Conservation (phyloP, 2,329 filamentous ascomycete species). For the Xylariaceae sp. region DNA sequence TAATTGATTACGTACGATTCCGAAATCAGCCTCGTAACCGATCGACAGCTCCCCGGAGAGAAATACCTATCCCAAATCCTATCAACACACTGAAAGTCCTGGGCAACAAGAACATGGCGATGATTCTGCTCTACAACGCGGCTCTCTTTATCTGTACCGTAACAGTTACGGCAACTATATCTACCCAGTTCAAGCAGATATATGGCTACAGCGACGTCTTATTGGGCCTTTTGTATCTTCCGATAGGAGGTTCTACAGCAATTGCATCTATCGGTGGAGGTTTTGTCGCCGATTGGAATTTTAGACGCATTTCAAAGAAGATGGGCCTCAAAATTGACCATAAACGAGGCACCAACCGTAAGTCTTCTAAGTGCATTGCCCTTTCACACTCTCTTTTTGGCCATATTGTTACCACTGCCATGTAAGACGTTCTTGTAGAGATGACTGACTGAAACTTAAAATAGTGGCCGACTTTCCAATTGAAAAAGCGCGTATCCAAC, state of each 20-base stretch:
- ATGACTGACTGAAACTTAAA: conserved; percentile 1
- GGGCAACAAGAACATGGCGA: conserved; percentile 47
- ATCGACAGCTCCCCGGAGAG: conserved; percentile 33
- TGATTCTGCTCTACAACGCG: conserved; percentile 50
- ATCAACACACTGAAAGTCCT: conserved; percentile 51
- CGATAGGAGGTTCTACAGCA: conserved; percentile 49
- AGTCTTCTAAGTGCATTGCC: conserved; percentile 2
- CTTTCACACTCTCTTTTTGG: neutral
- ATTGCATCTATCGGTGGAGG: conserved; percentile 52
- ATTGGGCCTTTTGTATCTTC: conserved; percentile 52
- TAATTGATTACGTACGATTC: conserved; percentile 46
- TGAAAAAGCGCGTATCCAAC: conserved; percentile 51
- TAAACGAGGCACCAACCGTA: conserved; percentile 49
- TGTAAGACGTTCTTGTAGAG: neutral
- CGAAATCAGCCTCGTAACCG: conserved; percentile 33
- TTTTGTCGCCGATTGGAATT: conserved; percentile 62
- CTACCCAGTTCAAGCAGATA: conserved; percentile 47
- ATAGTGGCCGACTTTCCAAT: conserved; percentile 48
- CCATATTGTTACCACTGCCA: neutral
- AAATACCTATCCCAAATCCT: conserved; percentile 54
- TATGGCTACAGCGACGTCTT: conserved; percentile 50
- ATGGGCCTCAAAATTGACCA: conserved; percentile 58
- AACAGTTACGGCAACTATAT: conserved; percentile 49
- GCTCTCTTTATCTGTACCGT: conserved; percentile 56
- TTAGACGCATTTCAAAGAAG: conserved; percentile 59